These are phyloP conservation scores for Canavalia gladiata DNA, from an alignment of 306 rosid genomes.

Conservation along the genomic window DNA sequence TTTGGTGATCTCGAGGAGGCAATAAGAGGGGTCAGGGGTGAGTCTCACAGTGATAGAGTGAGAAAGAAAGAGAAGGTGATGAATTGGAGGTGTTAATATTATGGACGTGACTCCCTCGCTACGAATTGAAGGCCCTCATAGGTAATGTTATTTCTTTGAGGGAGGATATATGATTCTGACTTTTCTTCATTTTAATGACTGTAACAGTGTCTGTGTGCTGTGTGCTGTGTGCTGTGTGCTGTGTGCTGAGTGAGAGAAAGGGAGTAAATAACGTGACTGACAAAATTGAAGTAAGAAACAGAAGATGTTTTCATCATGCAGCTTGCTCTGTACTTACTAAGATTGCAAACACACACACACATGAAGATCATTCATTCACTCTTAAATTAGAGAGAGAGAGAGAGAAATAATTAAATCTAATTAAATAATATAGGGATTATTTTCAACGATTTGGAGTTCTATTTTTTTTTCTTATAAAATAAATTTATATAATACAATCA, in stretches of 20 bases:
- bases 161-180: conserved; percentile 47
- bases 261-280: conserved; percentile 55
- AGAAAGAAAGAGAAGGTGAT: conserved; percentile 40
- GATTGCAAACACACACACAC: conserved; percentile 4
- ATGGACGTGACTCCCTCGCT: conserved; percentile 51
- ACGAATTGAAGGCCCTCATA: conserved; percentile 24
- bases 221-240: conserved; percentile 55
- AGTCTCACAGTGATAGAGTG: neutral
- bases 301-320: conserved; percentile 43
- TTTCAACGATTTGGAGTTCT: neutral
- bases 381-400: conserved; percentile 21
- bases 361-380: neutral
- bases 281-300: conserved; percentile 52
- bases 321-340: conserved; percentile 49
- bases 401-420: neutral
- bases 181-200: conserved; percentile 52
- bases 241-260: conserved; percentile 35
- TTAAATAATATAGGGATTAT: conserved; percentile 51
- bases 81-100: conserved; percentile 62
- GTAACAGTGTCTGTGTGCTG: conserved; percentile 54
- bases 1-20: conserved; percentile 67
- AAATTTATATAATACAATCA: neutral
- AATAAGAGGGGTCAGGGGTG: conserved; percentile 17
- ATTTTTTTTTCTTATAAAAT: neutral
- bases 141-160: conserved; percentile 30